Evolutionary conservation across 495 filamentous ascomycete genomes (phyloP), one percentile per base, ranked within the genome.

Genomic region (Aspergillus heteromorphus): DNA sequence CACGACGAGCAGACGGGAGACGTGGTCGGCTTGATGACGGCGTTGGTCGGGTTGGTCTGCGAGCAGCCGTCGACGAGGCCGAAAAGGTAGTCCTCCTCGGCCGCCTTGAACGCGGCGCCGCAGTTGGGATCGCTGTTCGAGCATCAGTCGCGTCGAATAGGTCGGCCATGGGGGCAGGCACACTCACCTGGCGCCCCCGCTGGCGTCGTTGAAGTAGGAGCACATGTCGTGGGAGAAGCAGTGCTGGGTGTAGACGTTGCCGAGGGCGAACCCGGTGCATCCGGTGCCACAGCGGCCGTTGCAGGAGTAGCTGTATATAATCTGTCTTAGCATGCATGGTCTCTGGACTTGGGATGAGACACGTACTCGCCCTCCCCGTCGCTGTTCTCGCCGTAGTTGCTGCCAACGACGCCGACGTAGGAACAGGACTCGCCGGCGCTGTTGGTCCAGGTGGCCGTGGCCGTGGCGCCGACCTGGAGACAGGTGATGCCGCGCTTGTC

Each of bases 211-310:
- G 21, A 57, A 57, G 25, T 53, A 57, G 20, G 49, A 53, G 34
- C 55, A 58, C 6, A 58, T 58, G 38, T 58, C 55, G 38, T 58
- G 55, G 25, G 55, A 53, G 45, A 53, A 58, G 20, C 55, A 58
- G 19, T 54, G 49, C 45, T 53, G 55, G 18, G 55, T 57, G 20
- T 57, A 57, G 17, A 41, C 55, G 25, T 57, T 53, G 20, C 55
- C 55, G 11, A 57, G 14, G 0, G 49, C 55, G 0, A 25, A 4
- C 6, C 55, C 55, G 23, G 48, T 47, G 27, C 55, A 57, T 34
- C 55, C 55, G 7, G 55, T 36, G 16, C 55, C 55, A 25, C 55
- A 57, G 19, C 55, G 55, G 16, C 55, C 55, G 25, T 57, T 57
- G 49, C 55, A 57, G 8, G 55, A 57, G 31, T 57, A 57, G 6